Percentiles rank a stretch among this genome's conserved stretches.
phyloP scores from a whole-genome alignment of 2,329 filamentous ascomycete genomes.

The Hypoxylon sp. region DNA sequence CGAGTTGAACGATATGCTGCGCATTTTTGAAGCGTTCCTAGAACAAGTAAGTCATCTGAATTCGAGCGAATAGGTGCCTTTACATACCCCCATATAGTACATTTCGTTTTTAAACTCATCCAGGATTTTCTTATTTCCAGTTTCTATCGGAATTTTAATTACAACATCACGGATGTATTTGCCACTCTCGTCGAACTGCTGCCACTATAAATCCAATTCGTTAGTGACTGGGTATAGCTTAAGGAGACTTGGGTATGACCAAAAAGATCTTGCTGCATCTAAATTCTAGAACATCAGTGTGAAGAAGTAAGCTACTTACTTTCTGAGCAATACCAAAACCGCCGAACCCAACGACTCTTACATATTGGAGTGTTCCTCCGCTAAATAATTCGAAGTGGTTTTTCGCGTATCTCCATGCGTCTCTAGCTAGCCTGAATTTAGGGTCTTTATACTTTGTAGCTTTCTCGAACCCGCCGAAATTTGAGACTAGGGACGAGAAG shows the following conservation, averaged over 20 bases:
- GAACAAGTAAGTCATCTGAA: too few species aligned
- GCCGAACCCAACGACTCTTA: conserved; percentile 19
- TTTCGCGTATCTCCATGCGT: neutral
- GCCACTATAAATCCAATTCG: conserved; percentile 12
- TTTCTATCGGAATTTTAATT: conserved; percentile 1
- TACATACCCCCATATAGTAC: conserved; percentile 1
- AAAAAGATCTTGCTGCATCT: too few species aligned
- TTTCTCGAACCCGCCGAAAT: too few species aligned
- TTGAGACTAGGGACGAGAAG: too few species aligned
- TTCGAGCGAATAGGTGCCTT: neutral
- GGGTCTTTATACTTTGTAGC: too few species aligned
- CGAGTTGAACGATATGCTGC: conserved; percentile 20
- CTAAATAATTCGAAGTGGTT: neutral
- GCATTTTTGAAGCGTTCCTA: too few species aligned
- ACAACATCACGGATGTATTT: conserved; percentile 1
- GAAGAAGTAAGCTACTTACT: conserved; percentile 24
- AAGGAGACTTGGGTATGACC: too few species aligned
- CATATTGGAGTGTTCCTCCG: neutral
- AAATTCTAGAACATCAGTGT: too few species aligned
- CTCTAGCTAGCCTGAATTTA: neutral
- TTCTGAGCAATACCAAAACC: conserved; percentile 21
- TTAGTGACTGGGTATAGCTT: neutral
- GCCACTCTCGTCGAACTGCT: neutral
- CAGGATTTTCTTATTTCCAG: neutral
- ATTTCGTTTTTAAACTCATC: neutral